These are phyloP conservation scores for Quercus suber DNA, from an alignment of 306 rosid genomes.

Conservation along the genomic window DNA sequence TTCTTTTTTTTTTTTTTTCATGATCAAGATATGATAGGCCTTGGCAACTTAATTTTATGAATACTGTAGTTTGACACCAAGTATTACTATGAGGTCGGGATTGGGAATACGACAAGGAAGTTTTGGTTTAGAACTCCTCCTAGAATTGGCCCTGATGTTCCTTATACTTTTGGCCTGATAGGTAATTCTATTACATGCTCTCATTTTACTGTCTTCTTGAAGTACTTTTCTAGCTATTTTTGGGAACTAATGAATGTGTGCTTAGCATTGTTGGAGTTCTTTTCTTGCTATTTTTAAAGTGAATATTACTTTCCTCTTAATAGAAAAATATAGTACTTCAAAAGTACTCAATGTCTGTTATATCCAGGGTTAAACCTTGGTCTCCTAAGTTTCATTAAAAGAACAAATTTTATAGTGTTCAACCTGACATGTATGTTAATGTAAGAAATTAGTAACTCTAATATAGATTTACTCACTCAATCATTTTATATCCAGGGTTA, in stretches of 20 bases:
- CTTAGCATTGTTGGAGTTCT: neutral
- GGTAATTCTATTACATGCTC: slow-evolving; percentile 31
- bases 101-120: slow-evolving; percentile 44
- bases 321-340: neutral
- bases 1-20: neutral
- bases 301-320: neutral
- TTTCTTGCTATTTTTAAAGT: neutral
- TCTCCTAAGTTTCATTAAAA: neutral
- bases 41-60: neutral
- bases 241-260: too few species aligned
- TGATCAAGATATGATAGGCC: neutral
- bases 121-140: slow-evolving; percentile 81
- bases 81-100: slow-evolving; percentile 68
- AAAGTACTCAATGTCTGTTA: neutral
- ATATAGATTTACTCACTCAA: neutral
- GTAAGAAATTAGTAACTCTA: neutral
- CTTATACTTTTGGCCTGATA: slow-evolving; percentile 72
- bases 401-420: neutral
- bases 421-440: neutral
- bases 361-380: neutral
- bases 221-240: neutral
- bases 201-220: neutral
- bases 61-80: slow-evolving; percentile 60
- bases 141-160: slow-evolving; percentile 64
- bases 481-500: neutral